Evolutionary conservation across 2,329 filamentous ascomycete genomes (phyloP).

Genomic region (Colletotrichum sp.): DNA sequence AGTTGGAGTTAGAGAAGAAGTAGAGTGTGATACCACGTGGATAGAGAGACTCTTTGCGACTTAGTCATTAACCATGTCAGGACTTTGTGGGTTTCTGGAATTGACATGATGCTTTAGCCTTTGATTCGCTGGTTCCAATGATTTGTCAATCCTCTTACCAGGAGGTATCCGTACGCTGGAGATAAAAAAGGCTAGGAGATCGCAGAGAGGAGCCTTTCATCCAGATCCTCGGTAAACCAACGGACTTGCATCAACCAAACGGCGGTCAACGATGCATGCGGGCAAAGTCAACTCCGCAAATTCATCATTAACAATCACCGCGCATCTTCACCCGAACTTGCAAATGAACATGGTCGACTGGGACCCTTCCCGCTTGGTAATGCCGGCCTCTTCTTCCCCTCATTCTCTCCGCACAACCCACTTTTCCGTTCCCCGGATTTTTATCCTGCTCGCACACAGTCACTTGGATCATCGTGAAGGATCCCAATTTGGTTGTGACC

Average conservation of each 20-base stretch:
- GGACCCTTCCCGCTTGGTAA: not conserved
- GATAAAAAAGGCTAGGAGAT: not conserved
- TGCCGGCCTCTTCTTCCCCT: not conserved
- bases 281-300: not conserved
- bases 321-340: not conserved
- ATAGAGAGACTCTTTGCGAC: not conserved
- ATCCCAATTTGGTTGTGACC: not conserved
- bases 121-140: not conserved
- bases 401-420: not conserved
- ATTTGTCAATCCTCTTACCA: not conserved
- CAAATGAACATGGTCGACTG: not conserved
- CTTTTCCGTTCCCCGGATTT: not conserved
- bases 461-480: not conserved
- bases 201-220: not conserved
- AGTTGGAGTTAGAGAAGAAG: not conserved
- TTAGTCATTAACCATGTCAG: not conserved
- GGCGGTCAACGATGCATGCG: not conserved
- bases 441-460: not conserved
- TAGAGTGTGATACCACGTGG: not conserved
- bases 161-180: not conserved
- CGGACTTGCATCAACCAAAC: not conserved
- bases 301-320: not conserved
- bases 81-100: not conserved
- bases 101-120: not conserved
- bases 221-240: not conserved